These are phyloP conservation scores for Calocybe indica DNA, from an alignment of 768 basidiomycete species.

Conservation along the genomic window DNA sequence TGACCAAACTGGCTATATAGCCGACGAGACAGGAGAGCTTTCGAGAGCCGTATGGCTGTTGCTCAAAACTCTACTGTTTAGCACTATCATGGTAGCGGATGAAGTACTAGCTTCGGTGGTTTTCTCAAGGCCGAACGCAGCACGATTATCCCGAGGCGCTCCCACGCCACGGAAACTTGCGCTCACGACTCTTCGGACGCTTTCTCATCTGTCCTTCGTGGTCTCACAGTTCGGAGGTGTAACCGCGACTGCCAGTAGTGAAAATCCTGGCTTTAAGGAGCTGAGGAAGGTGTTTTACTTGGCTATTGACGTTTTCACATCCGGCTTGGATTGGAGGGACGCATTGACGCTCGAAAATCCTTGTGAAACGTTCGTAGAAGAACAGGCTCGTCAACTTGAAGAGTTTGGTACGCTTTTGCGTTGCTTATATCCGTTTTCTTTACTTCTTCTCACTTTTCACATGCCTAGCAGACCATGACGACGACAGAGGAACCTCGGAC, in stretches of 20 bases:
- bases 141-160: background rate
- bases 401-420: conserved; percentile 5
- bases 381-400: conserved; percentile 10
- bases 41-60: conserved; percentile 55
- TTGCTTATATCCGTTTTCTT: background rate
- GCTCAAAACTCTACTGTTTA: conserved; percentile 75
- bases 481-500: background rate
- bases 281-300: conserved; percentile 73
- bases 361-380: conserved; percentile 26
- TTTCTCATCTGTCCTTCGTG: conserved; percentile 70
- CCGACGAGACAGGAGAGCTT: conserved; percentile 34
- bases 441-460: conserved; percentile 1
- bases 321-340: conserved; percentile 20
- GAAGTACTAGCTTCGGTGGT: conserved; percentile 49
- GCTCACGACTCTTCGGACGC: conserved; percentile 43
- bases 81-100: conserved; percentile 63
- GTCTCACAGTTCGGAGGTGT: conserved; percentile 78
- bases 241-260: conserved; percentile 34
- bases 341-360: conserved; percentile 19
- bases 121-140: conserved; percentile 37
- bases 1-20: conserved; percentile 19
- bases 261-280: conserved; percentile 56
- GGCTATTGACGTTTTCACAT: conserved; percentile 65
- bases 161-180: conserved; percentile 36
- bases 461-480: conserved; percentile 4